Base-by-base conservation (phyloP, 129 eudicot genomes). In the Flaveria linearis region DNA sequence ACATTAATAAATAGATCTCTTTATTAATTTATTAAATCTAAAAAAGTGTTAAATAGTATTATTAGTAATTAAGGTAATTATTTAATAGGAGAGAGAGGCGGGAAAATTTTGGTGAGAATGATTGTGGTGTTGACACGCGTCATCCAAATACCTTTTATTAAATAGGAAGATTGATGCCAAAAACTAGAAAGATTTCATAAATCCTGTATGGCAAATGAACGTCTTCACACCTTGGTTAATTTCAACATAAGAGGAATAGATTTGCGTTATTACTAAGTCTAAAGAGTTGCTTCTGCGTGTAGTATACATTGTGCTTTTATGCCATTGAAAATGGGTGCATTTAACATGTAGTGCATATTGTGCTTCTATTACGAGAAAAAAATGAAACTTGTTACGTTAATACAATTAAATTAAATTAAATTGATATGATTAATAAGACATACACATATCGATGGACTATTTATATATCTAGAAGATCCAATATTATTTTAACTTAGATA, bases 401-500 rank as follows among this genome's bases (percentile, higher is more conserved):
- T 57, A 9, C 12, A 22, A 57, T 57, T 57, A 20, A 20, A 61
- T 26, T 26, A 61, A 11, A 61, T 61, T 4, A 26, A 3, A 13
- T 36, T 52, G 23, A 52, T n/a, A 52, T 52, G 22, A 52, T 52
- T 52, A n/a, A 6, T 52, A 52, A 1, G 17, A 52, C n/a, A 26
- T 61, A 13, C 3, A 45, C 50, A 45, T 45, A 45, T 45, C 14
- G 50, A 45, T 45, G 5, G 7, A 45, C 50, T 45, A 45, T 8
- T 45, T 45, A 45, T 9, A 63, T 63, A 30, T 63, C 69, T 15
- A 63, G 46, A 63, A 30, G 69, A 63, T 63, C 43, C 17, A 30
- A 63, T 63, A 63, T 63, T 63, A 28, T 30, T 26, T 28, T 6
- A 63, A 63, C 69, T 63, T 61, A 14, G 42, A 61, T 26, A n/a